Conservation (phyloP, 192 early-diverging fungal genomes). For the Linnemannia hyalina region DNA sequence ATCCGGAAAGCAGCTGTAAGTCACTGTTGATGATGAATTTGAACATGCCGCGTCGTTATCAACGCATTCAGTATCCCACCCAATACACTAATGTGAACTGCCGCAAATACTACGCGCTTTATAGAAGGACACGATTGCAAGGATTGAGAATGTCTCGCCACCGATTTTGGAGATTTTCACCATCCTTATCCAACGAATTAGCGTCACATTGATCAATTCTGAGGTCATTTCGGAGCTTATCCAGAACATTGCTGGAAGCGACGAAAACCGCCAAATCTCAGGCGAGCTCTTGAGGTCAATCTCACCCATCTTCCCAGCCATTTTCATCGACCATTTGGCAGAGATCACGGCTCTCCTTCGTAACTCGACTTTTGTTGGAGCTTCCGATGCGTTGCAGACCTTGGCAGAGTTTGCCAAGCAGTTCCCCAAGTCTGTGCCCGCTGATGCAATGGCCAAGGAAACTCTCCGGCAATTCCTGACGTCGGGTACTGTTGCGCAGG, state of each 20-base stretch:
- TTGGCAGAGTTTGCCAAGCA: constrained; percentile 82
- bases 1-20: constrained; percentile 75
- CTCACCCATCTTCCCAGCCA: constrained; percentile 65
- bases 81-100: not conserved
- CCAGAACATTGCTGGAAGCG: constrained; percentile 52
- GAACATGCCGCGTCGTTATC: not conserved
- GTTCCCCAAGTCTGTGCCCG: constrained; percentile 63
- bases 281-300: constrained; percentile 42
- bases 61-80: not conserved
- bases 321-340: constrained; percentile 68
- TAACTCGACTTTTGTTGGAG: constrained; percentile 50
- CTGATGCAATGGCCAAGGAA: constrained; percentile 49
- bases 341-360: constrained; percentile 62
- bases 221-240: constrained; percentile 73
- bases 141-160: constrained; percentile 73
- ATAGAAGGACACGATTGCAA: constrained; percentile 71
- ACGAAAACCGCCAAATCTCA: constrained; percentile 22
- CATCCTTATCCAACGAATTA: constrained; percentile 80
- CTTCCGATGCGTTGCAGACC: constrained; percentile 68
- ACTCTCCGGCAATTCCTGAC: constrained; percentile 28
- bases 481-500: constrained; percentile 70
- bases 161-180: constrained; percentile 78
- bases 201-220: constrained; percentile 81
- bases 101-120: not conserved
- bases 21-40: not conserved